These are phyloP conservation scores for Suillus brevipes DNA, from an alignment of 768 basidiomycete genomes.

Conservation along the genomic window DNA sequence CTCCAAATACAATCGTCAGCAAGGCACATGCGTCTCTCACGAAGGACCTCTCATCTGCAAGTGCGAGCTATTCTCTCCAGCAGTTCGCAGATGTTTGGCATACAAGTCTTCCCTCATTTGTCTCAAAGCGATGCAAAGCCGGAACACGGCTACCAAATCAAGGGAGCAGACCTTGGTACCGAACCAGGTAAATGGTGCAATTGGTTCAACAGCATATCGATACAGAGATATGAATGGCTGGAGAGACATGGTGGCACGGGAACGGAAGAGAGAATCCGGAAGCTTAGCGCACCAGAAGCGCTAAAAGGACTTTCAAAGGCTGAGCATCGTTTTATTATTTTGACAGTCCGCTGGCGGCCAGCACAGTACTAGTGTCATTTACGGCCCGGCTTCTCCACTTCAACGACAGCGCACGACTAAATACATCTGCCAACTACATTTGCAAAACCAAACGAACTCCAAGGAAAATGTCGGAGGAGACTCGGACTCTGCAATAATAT, in stretches of 20 bases:
- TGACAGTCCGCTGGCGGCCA: not conserved
- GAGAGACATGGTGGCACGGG: constrained; percentile 31
- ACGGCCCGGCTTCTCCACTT: not conserved
- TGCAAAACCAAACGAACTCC: too few species aligned
- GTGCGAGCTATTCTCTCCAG: constrained; percentile 33
- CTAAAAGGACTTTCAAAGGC: not conserved
- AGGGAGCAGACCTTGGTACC: constrained; percentile 58
- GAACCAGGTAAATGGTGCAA: constrained; percentile 70
- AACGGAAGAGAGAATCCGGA: not conserved
- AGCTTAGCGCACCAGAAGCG: not conserved
- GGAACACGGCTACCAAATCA: constrained; percentile 65
- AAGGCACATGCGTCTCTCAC: constrained; percentile 57
- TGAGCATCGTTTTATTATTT: not conserved
- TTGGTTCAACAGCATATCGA: constrained; percentile 53
- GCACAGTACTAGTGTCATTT: not conserved
- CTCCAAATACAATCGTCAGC: constrained; percentile 72
- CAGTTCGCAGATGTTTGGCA: constrained; percentile 41
- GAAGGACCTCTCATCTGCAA: constrained; percentile 54
- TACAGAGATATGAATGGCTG: constrained; percentile 51
- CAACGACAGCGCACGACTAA: too few species aligned
- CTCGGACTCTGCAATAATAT: too few species aligned
- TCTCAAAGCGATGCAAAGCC: constrained; percentile 68
- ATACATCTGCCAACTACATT: too few species aligned
- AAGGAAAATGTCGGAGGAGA: too few species aligned
- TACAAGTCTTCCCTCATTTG: constrained; percentile 59